Evolutionary conservation across 495 filamentous ascomycete genomes (phyloP), one percentile per base, ranked within the genome.

Genomic region (Paragyromitra xinjiangensis): DNA sequence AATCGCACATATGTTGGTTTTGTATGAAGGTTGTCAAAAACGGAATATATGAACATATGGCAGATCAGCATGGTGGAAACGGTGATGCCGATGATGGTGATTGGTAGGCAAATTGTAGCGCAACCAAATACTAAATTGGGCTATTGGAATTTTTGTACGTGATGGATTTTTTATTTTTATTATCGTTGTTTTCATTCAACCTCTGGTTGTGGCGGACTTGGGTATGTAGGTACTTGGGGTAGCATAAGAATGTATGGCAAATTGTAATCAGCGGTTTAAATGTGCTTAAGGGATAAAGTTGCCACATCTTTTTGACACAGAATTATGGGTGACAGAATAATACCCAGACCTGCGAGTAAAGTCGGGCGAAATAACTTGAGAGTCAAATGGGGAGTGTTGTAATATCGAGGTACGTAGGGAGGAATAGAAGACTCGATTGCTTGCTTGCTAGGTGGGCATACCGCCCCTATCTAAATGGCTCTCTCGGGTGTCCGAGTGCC

Each of bases 1-100:
- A 72, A 7, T 69, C 74, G 11, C 84, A 85, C 69, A 82, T 85
- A 16, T 85, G 84, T 48, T 85, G 85, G 84, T 51, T 79, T 19
- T 85, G 84, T 63, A 63, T 84, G 77, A 66, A 40, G 16, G 66
- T 77, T 4, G 84, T 82, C 56, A n/a, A 66, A 7, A 11, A 6
- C 7, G 9, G 51, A 12, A 71, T 80, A 44, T 85, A 85, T 73
- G 42, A 55, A 1, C 84, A 85, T 76, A 82, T 85, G 84, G 62
- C n/a, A 4, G 22, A 11, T 42, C 59, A 45, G 9, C 83, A 84
- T 75, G 78, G 75, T 16, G 48, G 61, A 16, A 71, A 77, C 19
- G 71, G 78, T 4, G 42, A 11, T 45, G 3, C 2, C 26, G 11
- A 34, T 12, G 34, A 40, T 16, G 11, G 24, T 22, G 29, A 14